Base-by-base conservation (phyloP, 306 rosid genomes). In the Vigna trinervia region DNA sequence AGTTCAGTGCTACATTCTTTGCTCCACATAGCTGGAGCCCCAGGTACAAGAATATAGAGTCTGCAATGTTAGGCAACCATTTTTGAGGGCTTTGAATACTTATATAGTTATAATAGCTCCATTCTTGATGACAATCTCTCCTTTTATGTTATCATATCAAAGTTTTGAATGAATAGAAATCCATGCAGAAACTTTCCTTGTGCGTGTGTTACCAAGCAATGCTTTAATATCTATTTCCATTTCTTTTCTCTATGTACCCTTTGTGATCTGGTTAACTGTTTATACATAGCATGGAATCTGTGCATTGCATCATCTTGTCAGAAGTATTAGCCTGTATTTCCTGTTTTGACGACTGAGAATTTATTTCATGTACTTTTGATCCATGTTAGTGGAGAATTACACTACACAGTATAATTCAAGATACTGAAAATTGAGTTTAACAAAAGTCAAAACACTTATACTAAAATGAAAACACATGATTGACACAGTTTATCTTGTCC, bases 1-100 rank as follows among this genome's bases (percentile, higher is more conserved):
- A 83, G 87, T 50, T 87, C 80, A 62, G 82, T 78, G 82, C 79
- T 78, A 84, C 80, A 80, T 75, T 89, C 89, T 85, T 72, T 84
- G 91, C 90, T 91, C 93, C 95, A 69, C 53, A 50, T 68, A 68
- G 64, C 75, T 23, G 83, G 90, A 78, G 91, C 88, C 81, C 39
- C 80, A 70, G 63, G 45, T 50, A 76, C 79, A 79, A 59, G 61
- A 63, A 60, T 61, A 70, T 59, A 85, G 86, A 73, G 81, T 81
- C 69, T 77, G 78, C 70, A 82, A 81, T 65, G 30, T 78, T 89
- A 85, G 88, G 88, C 80, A 79, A 84, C 87, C 83, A 78, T 87
- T 89, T 74, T 86, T 86, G 80, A 78, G 72, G 87, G 86, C 87
- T 77, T 76, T 85, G 86, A 84, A 81, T 85, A 80, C 83, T 78